Percentiles rank a stretch among this genome's conserved stretches.
phyloP scores from a whole-genome alignment of 129 eudicot species.

The Artemisia annua region DNA sequence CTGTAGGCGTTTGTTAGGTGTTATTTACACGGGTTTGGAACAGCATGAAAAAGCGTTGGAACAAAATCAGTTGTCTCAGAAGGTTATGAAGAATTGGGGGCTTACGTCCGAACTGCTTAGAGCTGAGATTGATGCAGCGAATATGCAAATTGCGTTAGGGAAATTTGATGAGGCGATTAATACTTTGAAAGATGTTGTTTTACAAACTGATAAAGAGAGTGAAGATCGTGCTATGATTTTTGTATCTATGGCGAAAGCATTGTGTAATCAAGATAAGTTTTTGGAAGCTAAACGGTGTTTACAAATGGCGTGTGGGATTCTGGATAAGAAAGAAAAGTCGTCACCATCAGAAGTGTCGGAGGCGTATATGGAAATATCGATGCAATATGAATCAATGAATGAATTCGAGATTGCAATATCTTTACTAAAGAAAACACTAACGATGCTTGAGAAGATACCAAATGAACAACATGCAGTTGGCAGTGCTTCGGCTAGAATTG shows the following conservation, averaged over 20 bases:
- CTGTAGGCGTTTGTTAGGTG: constrained; percentile 80
- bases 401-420: constrained; percentile 83
- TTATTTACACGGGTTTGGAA: constrained; percentile 82
- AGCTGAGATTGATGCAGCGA: constrained; percentile 88
- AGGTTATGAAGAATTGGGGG: constrained; percentile 86
- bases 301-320: constrained; percentile 66
- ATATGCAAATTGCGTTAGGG: constrained; percentile 89
- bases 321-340: constrained; percentile 50
- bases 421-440: constrained; percentile 64
- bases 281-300: constrained; percentile 70
- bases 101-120: constrained; percentile 66
- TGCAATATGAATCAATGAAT: constrained; percentile 79
- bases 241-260: constrained; percentile 85
- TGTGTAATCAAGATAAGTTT: constrained; percentile 68
- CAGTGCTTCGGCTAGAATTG: constrained; percentile 82
- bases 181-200: constrained; percentile 62
- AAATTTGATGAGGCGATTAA: constrained; percentile 73
- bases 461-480: constrained; percentile 85
- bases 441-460: constrained; percentile 76
- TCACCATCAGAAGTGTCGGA: constrained; percentile 63
- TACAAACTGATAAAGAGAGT: constrained; percentile 74
- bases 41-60: constrained; percentile 80
- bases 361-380: constrained; percentile 79
- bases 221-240: constrained; percentile 78
- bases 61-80: constrained; percentile 78